Evolutionary conservation across 2,329 filamentous ascomycete genomes (phyloP).

Genomic region (Microdochium trichocladiopsis): DNA sequence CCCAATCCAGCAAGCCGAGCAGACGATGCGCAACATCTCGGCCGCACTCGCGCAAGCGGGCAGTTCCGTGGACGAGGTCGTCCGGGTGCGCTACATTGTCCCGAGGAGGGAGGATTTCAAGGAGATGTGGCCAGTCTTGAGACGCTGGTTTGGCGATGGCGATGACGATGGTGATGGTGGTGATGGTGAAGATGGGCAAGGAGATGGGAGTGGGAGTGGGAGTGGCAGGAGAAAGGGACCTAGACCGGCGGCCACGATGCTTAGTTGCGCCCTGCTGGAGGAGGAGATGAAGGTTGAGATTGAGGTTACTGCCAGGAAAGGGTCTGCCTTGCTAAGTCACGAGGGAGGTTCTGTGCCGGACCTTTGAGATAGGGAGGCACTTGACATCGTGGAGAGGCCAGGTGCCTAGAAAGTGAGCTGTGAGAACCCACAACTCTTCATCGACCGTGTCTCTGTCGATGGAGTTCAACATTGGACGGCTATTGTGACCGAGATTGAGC

Average conservation of each 20-base stretch:
- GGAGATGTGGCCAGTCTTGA: conserved; percentile 40
- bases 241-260: conserved; percentile 47
- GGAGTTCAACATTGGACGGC: too few species aligned
- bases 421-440: too few species aligned
- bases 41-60: conserved; percentile 36
- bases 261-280: conserved; percentile 42
- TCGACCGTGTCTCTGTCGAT: too few species aligned
- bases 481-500: too few species aligned
- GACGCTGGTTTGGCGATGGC: conserved; percentile 37
- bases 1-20: conserved; percentile 40
- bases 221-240: conserved; percentile 10
- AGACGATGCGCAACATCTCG: conserved; percentile 39
- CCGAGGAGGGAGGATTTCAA: conserved; percentile 39
- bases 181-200: neutral
- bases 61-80: conserved; percentile 35
- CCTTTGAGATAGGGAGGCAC: too few species aligned
- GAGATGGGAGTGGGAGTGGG: neutral
- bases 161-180: neutral
- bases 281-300: conserved; percentile 32
- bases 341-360: neutral
- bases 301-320: conserved; percentile 13
- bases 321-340: neutral
- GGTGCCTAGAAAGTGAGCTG: too few species aligned
- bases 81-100: conserved; percentile 45
- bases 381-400: too few species aligned